phyloP scores from a whole-genome alignment of 2,329 filamentous ascomycete genomes.

The Exophiala lecanii-corni region DNA sequence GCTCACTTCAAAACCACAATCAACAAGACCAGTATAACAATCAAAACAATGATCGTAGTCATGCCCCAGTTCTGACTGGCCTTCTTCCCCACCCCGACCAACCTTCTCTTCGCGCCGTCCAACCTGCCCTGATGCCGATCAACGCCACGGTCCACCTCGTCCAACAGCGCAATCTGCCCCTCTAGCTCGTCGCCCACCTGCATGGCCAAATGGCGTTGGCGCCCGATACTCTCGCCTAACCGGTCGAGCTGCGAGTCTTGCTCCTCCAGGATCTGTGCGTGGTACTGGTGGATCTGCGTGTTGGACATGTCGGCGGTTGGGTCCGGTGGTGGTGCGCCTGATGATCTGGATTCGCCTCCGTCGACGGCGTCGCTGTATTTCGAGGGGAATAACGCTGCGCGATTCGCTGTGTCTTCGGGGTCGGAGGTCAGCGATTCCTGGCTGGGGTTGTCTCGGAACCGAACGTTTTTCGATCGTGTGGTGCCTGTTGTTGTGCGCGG shows the following conservation, averaged over 20 bases:
- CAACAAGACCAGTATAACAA: conserved; percentile 74
- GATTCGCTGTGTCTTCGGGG: conserved; percentile 45
- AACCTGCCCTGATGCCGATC: conserved; percentile 76
- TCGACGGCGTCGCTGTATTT: conserved; percentile 40
- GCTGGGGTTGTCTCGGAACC: conserved; percentile 67
- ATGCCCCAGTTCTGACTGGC: conserved; percentile 85
- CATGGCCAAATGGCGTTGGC: conserved; percentile 88
- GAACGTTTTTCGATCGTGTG: conserved; percentile 62
- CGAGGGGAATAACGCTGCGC: conserved; percentile 56
- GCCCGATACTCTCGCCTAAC: conserved; percentile 77
- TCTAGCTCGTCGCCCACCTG: conserved; percentile 96
- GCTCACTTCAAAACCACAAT: conserved; percentile 78
- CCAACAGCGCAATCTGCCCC: conserved; percentile 79
- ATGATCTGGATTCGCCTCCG: conserved; percentile 29
- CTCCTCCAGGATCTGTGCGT: conserved; percentile 72
- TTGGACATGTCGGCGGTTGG: conserved; percentile 65
- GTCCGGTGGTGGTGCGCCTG: conserved; percentile 52
- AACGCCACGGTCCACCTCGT: conserved; percentile 78
- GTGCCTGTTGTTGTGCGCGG: not conserved
- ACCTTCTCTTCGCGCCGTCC: conserved; percentile 65
- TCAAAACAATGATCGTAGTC: conserved; percentile 73
- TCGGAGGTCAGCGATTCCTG: conserved; percentile 33
- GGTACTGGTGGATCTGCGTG: conserved; percentile 80
- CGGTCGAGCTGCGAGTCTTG: conserved; percentile 92
- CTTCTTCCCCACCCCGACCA: conserved; percentile 67